phyloP scores from a whole-genome alignment of 2,329 filamentous ascomycete species.

The Endothia cerciana region DNA sequence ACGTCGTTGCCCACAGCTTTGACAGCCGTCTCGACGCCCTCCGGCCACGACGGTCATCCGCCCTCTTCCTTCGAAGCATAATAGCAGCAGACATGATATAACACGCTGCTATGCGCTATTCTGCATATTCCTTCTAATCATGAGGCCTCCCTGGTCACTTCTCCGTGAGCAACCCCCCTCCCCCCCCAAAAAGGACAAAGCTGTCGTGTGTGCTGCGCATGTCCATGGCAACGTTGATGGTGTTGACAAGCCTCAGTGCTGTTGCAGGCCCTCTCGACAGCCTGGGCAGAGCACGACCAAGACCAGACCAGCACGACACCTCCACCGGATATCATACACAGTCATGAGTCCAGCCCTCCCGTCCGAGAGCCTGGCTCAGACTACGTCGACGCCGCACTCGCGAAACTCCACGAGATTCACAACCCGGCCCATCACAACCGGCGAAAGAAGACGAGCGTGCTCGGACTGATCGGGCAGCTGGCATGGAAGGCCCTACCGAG shows the following conservation, averaged over 20 bases:
- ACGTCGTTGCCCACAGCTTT: constrained; percentile 1
- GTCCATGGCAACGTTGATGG: constrained; percentile 26
- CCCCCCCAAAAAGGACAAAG: constrained; percentile 27
- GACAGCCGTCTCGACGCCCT: constrained; percentile 11
- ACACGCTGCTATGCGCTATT: constrained; percentile 28
- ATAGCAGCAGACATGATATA: constrained; percentile 24
- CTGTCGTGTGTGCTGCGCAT: constrained; percentile 20
- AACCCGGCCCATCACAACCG: constrained; percentile 46
- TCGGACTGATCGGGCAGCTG: constrained; percentile 49
- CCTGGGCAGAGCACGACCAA: constrained; percentile 44
- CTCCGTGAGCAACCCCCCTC: constrained; percentile 43
- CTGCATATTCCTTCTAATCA: constrained; percentile 19
- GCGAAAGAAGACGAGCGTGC: constrained; percentile 47
- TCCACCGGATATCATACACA: constrained; percentile 24
- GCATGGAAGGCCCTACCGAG: constrained; percentile 54
- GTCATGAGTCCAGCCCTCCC: constrained; percentile 25
- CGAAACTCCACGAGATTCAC: constrained; percentile 55
- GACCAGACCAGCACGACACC: constrained; percentile 28
- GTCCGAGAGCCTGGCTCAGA: constrained; percentile 49
- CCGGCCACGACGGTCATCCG: constrained; percentile 3
- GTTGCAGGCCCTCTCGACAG: constrained; percentile 47
- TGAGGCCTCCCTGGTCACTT: constrained; percentile 34
- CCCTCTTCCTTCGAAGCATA: background rate
- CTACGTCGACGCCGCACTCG: constrained; percentile 55
- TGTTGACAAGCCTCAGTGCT: constrained; percentile 44